Conservation (phyloP, 2,329 filamentous ascomycete genomes). For the Penicillium polonicum region DNA sequence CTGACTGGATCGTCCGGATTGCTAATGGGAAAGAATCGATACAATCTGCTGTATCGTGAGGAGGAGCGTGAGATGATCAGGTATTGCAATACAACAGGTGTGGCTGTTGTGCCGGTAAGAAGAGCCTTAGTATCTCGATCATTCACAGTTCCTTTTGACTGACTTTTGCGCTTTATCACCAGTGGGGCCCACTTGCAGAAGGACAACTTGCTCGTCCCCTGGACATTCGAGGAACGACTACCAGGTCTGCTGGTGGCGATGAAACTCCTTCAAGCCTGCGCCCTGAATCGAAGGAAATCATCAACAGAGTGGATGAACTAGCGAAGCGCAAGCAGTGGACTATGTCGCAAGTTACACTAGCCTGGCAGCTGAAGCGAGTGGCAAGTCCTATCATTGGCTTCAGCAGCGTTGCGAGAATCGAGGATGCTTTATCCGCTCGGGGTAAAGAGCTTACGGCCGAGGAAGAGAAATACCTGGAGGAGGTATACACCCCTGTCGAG, state of each 20-base stretch:
- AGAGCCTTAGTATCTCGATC: background rate
- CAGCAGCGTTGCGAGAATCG: constrained; percentile 15
- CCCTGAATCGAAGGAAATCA: constrained; percentile 11
- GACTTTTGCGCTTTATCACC: background rate
- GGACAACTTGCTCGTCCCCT: constrained; percentile 4
- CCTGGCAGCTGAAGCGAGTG: constrained; percentile 9
- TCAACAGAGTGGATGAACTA: constrained; percentile 12
- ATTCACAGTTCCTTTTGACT: background rate
- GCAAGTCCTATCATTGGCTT: constrained; percentile 16
- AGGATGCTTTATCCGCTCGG: constrained; percentile 14
- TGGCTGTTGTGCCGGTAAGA: constrained; percentile 7
- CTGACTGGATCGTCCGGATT: background rate
- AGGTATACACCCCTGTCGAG: constrained; percentile 48
- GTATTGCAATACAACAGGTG: constrained; percentile 4
- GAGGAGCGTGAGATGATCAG: constrained; percentile 17
- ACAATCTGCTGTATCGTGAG: constrained; percentile 11
- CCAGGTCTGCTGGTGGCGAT: background rate
- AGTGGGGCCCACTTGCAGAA: constrained; percentile 6
- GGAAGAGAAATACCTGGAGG: constrained; percentile 62
- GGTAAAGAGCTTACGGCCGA: constrained; percentile 43
- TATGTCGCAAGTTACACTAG: constrained; percentile 15
- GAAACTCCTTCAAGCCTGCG: background rate
- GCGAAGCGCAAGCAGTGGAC: constrained; percentile 12
- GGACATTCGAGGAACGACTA: background rate
- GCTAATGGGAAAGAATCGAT: background rate